Evolutionary conservation across 2,329 filamentous ascomycete genomes (phyloP), one percentile per base, ranked within the genome.

Genomic region (Lachnellula arida): DNA sequence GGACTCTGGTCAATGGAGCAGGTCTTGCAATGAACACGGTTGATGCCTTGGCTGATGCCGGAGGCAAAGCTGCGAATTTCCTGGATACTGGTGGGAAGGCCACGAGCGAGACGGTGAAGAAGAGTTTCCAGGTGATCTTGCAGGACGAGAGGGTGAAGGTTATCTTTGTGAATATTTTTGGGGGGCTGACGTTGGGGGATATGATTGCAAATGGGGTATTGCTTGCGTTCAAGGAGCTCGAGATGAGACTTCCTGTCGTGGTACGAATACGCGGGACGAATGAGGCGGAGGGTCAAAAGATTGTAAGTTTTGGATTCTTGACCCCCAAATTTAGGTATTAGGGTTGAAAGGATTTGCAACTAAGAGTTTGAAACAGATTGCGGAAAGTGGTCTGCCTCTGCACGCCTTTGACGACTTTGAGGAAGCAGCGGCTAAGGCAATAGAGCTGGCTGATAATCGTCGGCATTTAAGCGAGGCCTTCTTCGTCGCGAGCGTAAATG

Each of bases 1-100:
- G 90, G 39, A 96, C 88, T 0, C 76, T 95, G 60, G 90, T 96
- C 61, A 96, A 96, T 67, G 91, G 91, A 44, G 91, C 92, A 0
- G 91, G 91, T 0, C 80, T 96, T 1, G 91, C 91, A 0, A 94
- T 96, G 88, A 94, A 94, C 69, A 96, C 91, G 0, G 85, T 92
- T 57, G 91, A 96, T 69, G 87, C 88, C 0, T 81, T 96, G 1
- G 77, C 81, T 2, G 74, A 83, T 12, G 81, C 83, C 53, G 86
- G 86, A 8, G 89, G 89, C 2, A 73, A 77, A 35, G 86, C 86
- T 23, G 84, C 89, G 11, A 96, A 96, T 66, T 96, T 96, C 70
- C 78, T 96, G 53, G 91, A 96, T 70, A 95, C 89, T 0, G 91
- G 92, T 28, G 91, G 91, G 37, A 94, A 95, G 70, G 91, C 91